Conservation (phyloP, 805 yeast species). For the Starmera pachycereana region DNA sequence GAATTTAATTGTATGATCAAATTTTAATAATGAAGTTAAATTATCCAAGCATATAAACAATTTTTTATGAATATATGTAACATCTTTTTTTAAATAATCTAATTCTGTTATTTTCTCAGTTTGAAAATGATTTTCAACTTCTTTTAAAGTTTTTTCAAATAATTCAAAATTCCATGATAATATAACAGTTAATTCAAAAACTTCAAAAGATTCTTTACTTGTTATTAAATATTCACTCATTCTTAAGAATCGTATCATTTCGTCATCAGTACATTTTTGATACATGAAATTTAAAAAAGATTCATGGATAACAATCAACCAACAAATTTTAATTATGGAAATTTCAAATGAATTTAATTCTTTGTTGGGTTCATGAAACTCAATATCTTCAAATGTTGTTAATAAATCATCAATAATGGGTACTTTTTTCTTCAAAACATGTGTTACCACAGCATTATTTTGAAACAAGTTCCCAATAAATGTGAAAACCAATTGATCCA, state of each 20-base stretch:
- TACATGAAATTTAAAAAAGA: conserved; percentile 23
- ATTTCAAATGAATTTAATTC: conserved; percentile 12
- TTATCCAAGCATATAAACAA: conserved; percentile 23
- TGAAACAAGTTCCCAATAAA: conserved; percentile 8
- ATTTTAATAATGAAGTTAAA: conserved; percentile 21
- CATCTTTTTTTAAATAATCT: conserved; percentile 6
- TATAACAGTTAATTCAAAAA: conserved; percentile 25
- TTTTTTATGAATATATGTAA: conserved; percentile 19
- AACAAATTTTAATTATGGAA: conserved; percentile 18
- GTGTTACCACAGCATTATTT: conserved; percentile 8
- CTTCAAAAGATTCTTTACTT: conserved; percentile 26
- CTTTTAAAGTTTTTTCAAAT: conserved; percentile 15
- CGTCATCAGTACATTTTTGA: conserved; percentile 4
- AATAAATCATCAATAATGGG: conserved; percentile 7
- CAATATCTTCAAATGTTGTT: conserved; percentile 10
- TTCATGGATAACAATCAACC: conserved; percentile 21
- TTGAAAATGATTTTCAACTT: conserved; percentile 18
- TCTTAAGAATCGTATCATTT: conserved; percentile 14
- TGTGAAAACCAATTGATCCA: conserved; percentile 1
- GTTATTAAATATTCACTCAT: conserved; percentile 24
- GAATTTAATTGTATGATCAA: conserved; percentile 26
- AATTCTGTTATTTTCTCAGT: conserved; percentile 2
- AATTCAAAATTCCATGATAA: conserved; percentile 28
- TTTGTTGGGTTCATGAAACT: conserved; percentile 1
- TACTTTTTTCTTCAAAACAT: conserved; percentile 8